A percentile compares a stretch with the other conserved stretches of the same genome.
These are phyloP conservation scores for Penicillium sp. DNA, from an alignment of 2,329 filamentous ascomycete species.

Conservation along the genomic window DNA sequence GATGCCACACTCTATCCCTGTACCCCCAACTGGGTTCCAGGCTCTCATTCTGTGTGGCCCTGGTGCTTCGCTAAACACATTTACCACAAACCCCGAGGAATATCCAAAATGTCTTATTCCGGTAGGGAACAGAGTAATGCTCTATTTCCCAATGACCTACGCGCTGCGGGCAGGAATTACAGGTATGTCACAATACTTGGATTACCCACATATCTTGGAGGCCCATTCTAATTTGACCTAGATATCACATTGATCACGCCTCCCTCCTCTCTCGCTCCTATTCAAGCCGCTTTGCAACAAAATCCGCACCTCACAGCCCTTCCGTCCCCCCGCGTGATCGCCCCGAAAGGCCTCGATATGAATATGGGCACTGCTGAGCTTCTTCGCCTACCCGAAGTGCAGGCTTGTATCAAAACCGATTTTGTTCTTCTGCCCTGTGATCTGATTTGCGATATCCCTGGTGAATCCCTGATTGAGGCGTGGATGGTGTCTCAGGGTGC, in stretches of 20 bases:
- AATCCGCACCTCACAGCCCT: conserved; percentile 53
- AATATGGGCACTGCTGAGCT: conserved; percentile 89
- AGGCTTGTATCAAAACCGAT: conserved; percentile 74
- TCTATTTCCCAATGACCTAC: conserved; percentile 52
- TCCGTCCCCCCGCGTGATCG: conserved; percentile 67
- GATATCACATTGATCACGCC: conserved; percentile 52
- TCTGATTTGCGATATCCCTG: conserved; percentile 83
- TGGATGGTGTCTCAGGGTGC: conserved; percentile 87
- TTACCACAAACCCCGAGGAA: conserved; percentile 51
- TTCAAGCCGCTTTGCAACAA: conserved; percentile 49
- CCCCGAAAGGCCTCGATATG: conserved; percentile 72
- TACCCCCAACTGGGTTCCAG: conserved; percentile 60
- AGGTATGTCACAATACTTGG: conserved; percentile 33
- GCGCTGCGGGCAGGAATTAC: conserved; percentile 51
- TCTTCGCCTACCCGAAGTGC: conserved; percentile 78
- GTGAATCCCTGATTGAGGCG: conserved; percentile 77
- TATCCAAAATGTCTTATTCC: conserved; percentile 43
- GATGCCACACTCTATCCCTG: conserved; percentile 15
- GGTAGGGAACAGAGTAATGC: conserved; percentile 52
- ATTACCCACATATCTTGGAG: background rate
- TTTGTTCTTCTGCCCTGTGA: conserved; percentile 93
- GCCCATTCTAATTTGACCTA: conserved; percentile 12
- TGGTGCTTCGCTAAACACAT: conserved; percentile 50
- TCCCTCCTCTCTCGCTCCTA: conserved; percentile 41
- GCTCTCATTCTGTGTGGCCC: conserved; percentile 46